Base-by-base conservation (phyloP, 345 rosid species). In the Bretschneidera sinensis region DNA sequence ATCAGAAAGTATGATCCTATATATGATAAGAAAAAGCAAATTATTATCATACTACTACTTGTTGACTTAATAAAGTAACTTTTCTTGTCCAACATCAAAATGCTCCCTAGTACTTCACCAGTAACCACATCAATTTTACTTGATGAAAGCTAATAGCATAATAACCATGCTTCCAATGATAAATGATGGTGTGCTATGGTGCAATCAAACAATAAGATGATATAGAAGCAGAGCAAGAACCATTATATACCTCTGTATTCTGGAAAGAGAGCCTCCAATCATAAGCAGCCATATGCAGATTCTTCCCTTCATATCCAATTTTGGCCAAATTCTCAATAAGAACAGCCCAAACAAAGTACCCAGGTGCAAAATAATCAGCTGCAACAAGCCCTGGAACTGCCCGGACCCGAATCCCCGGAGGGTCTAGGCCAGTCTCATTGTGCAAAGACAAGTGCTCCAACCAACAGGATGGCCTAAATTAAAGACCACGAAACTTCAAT, bases 361-460 rank as follows among this genome's bases (percentile, higher is more conserved):
- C 83, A 0, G 81, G 79, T 60, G 80, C 75, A 25, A 85, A 85
- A 68, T 83, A 68, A 66, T 89, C 87, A 23, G 86, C 79, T 2
- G 82, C 81, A 66, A 71, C 86, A 56, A 85, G 64, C 43, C 92
- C 92, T 0, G 77, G 81, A 14, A 79, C 82, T 0, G 88, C 79
- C 20, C 90, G 72, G 28, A 90, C 82, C 9, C 88, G 76, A 54
- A 87, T 76, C 6, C 86, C 88, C 0, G 82, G 85, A 2, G 90
- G 95, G 53, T 90, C 95, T 17, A 87, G 87, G 33, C 97, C 97
- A 1, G 92, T 90, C 73, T 79, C 84, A 59, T 73, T 76, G 77
- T 83, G 74, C 75, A 90, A 61, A 39, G 86, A 77, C 66, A 87
- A 67, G 57, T 90, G 95, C 76, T 87, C 92, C 72, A 82, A 62